Percentiles rank a stretch among this genome's conserved stretches.
Evolutionary conservation across 257 asterid genomes (phyloP).

Genomic region (Galeopsis tetrahit): DNA sequence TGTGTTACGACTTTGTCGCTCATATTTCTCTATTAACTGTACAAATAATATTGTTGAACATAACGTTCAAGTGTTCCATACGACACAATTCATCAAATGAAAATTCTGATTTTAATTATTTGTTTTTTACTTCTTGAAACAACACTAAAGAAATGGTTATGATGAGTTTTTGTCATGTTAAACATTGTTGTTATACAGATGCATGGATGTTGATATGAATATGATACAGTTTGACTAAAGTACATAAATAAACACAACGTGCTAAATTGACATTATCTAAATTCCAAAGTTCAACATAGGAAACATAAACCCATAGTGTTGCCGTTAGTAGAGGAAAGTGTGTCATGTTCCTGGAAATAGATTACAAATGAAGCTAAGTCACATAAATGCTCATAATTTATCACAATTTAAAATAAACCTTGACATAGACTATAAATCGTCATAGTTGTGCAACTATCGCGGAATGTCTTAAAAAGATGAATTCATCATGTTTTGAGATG

Average conservation of each 20-base stretch:
- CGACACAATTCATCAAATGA: not conserved
- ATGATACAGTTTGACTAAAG: conserved; percentile 3
- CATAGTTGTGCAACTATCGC: not conserved
- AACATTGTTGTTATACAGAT: not conserved
- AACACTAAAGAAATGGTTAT: not conserved
- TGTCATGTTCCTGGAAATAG: not conserved
- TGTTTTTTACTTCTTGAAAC: not conserved
- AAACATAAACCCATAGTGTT: not conserved
- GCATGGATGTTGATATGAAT: not conserved
- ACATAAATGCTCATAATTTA: not conserved
- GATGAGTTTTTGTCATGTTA: not conserved
- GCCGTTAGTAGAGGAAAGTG: not conserved
- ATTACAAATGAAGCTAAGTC: no score
- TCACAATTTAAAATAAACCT: not conserved
- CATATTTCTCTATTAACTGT: conserved; percentile 1
- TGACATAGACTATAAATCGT: not conserved
- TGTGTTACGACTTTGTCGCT: conserved; percentile 9
- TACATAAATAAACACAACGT: not conserved
- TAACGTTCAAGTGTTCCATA: conserved; percentile 9
- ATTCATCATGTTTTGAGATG: conserved; percentile 18
- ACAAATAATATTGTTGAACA: conserved; percentile 10
- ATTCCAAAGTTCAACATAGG: not conserved
- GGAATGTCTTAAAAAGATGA: not conserved
- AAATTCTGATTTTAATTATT: conserved; percentile 13
- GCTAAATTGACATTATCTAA: not conserved